Evolutionary conservation across 495 filamentous ascomycete species (phyloP), one percentile per base, ranked within the genome.

Genomic region (Cudoniella acicularis): DNA sequence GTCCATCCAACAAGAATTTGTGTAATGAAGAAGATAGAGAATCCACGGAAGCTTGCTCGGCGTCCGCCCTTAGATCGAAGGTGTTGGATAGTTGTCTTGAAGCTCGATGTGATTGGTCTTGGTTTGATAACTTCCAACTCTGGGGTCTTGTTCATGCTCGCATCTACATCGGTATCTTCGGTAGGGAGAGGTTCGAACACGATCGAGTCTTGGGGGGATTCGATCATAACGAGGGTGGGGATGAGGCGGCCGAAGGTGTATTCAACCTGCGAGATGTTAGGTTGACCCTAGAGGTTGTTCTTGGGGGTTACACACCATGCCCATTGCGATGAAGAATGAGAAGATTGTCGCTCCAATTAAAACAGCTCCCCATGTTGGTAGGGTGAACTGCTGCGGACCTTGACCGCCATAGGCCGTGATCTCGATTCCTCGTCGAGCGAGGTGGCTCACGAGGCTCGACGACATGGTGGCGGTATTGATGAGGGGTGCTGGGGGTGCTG

Each of bases 191-290:
- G 61, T 43, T 61, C 58, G 58, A 67, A 67, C 27, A n/a, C 23
- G 25, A 64, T 62, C 18, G 52, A 50, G 17, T 65, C 58, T 18
- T 26, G 26, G 0, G 63, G 66, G 22, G 66, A 64, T 60, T 69
- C 66, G 63, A 69, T 60, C 56, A 64, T 61, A 18, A 60, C 16
- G 54, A 69, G 66, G 13, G 66, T 59, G 17, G 61, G 60, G 30
- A 69, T 51, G 10, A 69, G 13, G 8, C 53, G 57, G 24, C 64
- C 64, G 45, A 62, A 66, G 24, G 64, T 64, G 36, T 69, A 69
- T 54, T 59, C 52, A 49, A 65, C 48, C 66, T 68, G 30, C 10
- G 2, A 52, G 2, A 50, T 10, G 41, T 64, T 42, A 64, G 58
- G 54, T 49, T 8, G 6, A 10, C 13, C 1, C 36, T 1, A 6